Conservation (phyloP, 2,329 filamentous ascomycete genomes). For the Laburnicola sp. region DNA sequence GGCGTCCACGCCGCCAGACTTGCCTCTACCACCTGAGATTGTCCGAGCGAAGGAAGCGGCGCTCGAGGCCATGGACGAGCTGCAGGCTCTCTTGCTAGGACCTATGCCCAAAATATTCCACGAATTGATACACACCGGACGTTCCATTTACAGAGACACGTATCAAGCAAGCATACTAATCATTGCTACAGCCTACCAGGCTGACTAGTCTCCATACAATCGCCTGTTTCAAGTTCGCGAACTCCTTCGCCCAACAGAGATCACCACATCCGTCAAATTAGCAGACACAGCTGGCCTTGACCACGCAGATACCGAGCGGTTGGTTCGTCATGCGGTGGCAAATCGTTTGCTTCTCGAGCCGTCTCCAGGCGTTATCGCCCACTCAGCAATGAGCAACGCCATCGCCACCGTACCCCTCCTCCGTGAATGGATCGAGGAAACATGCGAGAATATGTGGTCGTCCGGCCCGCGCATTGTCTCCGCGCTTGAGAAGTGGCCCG, state of each 20-base stretch:
- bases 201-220: conserved; percentile 24
- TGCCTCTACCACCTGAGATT: background rate
- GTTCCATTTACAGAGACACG: background rate
- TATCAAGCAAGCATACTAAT: background rate
- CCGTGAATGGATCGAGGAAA: background rate
- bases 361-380: background rate
- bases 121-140: background rate
- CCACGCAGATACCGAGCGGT: background rate
- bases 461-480: background rate
- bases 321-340: conserved; percentile 3
- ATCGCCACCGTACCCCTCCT: background rate
- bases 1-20: background rate
- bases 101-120: conserved; percentile 5
- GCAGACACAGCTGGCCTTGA: background rate
- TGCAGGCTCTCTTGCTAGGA: background rate
- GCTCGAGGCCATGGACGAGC: conserved; percentile 4
- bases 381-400: conserved; percentile 1
- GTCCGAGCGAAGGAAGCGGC: background rate
- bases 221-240: background rate
- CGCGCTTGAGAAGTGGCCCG: conserved; percentile 3
- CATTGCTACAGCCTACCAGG: background rate
- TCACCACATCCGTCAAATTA: background rate
- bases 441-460: background rate
- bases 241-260: background rate
- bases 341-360: background rate